Percentiles rank a stretch among this genome's conserved stretches.
Conservation (phyloP, 257 asterid genomes). For the Fraxinus cuspidata region DNA sequence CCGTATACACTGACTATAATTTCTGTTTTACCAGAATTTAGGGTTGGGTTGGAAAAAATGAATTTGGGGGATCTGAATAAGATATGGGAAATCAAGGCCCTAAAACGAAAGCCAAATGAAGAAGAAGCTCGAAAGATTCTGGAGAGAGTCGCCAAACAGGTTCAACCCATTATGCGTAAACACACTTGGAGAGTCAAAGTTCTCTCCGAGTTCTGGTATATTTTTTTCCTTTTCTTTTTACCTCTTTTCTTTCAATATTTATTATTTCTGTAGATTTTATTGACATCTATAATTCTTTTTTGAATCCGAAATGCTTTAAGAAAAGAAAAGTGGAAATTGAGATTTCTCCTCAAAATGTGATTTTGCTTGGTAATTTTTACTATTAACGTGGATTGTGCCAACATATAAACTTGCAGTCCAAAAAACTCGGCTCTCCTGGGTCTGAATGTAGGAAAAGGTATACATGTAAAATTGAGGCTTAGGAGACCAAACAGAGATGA, state of each 20-base stretch:
- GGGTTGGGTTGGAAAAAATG: constrained; percentile 43
- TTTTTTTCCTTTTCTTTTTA: background rate
- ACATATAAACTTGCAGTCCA: constrained; percentile 52
- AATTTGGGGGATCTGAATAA: constrained; percentile 67
- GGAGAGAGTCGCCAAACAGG: constrained; percentile 72
- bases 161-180: constrained; percentile 94
- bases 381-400: background rate
- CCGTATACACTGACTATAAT: background rate
- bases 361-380: background rate
- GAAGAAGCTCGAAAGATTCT: constrained; percentile 75
- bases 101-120: constrained; percentile 67
- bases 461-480: constrained; percentile 80
- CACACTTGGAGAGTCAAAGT: constrained; percentile 89
- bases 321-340: too few species aligned
- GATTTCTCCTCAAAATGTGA: too few species aligned
- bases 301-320: too few species aligned
- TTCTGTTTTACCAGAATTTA: constrained; percentile 6
- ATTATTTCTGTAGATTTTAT: too few species aligned
- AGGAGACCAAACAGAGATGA: constrained; percentile 67
- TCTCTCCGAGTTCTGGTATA: constrained; percentile 81
- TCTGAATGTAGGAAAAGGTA: constrained; percentile 77
- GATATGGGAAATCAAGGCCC: constrained; percentile 78
- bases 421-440: constrained; percentile 60
- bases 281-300: too few species aligned
- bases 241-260: too few species aligned